Evolutionary conservation across 1,284 basidiomycete genomes (phyloP).

Genomic region (Anthracocystis panici-leucophaei): DNA sequence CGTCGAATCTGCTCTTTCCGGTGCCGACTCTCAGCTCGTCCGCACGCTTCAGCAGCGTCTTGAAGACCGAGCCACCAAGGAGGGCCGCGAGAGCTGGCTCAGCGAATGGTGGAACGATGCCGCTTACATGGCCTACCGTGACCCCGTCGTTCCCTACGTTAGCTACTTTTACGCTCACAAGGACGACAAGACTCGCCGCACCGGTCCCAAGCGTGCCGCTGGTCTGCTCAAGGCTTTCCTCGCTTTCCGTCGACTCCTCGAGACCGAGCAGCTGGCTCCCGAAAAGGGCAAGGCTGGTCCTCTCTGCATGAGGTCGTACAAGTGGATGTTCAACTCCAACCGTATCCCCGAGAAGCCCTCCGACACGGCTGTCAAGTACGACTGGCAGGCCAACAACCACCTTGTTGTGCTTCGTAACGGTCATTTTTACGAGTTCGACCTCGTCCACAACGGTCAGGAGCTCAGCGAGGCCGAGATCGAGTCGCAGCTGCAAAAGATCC

Average conservation of each 20-base stretch:
- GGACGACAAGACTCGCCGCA: slow-evolving; percentile 71
- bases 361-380: slow-evolving; percentile 87
- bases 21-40: slow-evolving; percentile 79
- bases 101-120: slow-evolving; percentile 97
- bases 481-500: slow-evolving; percentile 84
- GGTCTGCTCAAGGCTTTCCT: slow-evolving; percentile 67
- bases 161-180: slow-evolving; percentile 95
- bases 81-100: slow-evolving; percentile 82
- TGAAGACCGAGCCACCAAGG: slow-evolving; percentile 76
- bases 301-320: slow-evolving; percentile 93
- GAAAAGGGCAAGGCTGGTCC: slow-evolving; percentile 86
- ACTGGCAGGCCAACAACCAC: slow-evolving; percentile 82
- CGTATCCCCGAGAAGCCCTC: slow-evolving; percentile 86
- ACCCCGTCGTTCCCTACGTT: slow-evolving; percentile 91
- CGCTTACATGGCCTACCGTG: slow-evolving; percentile 76
- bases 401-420: slow-evolving; percentile 92
- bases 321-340: slow-evolving; percentile 95
- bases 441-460: slow-evolving; percentile 75
- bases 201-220: slow-evolving; percentile 60
- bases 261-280: slow-evolving; percentile 80
- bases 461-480: slow-evolving; percentile 83
- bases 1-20: slow-evolving; percentile 75
- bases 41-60: slow-evolving; percentile 84
- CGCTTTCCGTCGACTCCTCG: slow-evolving; percentile 64
- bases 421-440: slow-evolving; percentile 83